Base-by-base conservation (phyloP, 2,329 filamentous ascomycete species). In the Aspergillus viridinutans region DNA sequence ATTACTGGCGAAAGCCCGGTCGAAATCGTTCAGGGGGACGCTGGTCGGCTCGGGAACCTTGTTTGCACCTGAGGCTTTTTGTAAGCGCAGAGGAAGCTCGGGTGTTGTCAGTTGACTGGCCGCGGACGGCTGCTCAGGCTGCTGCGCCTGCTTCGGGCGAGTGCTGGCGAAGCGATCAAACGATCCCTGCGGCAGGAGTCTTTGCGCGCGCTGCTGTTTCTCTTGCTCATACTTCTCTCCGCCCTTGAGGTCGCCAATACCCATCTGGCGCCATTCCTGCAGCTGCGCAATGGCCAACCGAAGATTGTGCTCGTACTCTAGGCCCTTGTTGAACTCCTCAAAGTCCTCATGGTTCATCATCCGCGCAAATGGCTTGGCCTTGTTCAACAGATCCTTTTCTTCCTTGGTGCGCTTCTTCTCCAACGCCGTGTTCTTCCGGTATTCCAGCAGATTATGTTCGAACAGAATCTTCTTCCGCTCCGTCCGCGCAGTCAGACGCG, bases 331-430 rank as follows among this genome's bases (percentile, higher is more conserved):
- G 64, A 97, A 87, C 10, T 87, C 85, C 61, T 95, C 89, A 68
- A 96, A 97, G 72, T 99, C 94, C 49, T 88, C 82, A 65, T 89
- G 88, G 67, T 93, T 96, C 93, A 97, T 97, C 85, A 97, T 95
- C 45, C 93, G 85, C 2, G 92, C 93, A 68, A 97, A 97, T 0
- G 94, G 94, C 68, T 99, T 99, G 4, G 92, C 89, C 72, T 96
- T 96, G 76, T 93, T 93, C 17, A 96, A 75, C 14, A 97, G 76
- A 53, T 97, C 94, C 54, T 89, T 85, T 73, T 99, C 94, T 71
- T 99, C 94, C 70, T 97, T 97, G 0, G 91, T 95, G 35, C 92
- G 85, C 76, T 92, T 96, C 83, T 97, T 99, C 69, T 99, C 94
- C 4, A 88, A 74, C 52, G 91, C 89, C 26, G 85, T 88, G 71